Conservation (phyloP, 331 rosid species). For the Acacia pycnantha region DNA sequence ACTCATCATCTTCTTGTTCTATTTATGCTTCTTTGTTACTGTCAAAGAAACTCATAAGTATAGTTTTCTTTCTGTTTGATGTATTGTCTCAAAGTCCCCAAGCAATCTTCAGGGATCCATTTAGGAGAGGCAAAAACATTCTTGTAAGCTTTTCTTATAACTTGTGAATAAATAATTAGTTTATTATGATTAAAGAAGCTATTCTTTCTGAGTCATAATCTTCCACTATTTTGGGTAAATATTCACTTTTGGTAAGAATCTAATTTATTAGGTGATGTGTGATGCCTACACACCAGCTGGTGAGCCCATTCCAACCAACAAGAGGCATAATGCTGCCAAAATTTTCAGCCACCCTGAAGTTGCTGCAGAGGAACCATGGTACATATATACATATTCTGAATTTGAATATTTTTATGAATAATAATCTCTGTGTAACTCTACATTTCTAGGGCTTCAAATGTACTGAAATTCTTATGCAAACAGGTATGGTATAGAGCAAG, state of each 20-base stretch:
- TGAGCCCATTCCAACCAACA: conserved; percentile 63
- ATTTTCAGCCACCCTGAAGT: conserved; percentile 57
- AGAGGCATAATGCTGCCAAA: conserved; percentile 58
- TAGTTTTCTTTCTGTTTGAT: neutral
- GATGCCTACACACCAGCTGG: conserved; percentile 70
- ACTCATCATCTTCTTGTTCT: neutral
- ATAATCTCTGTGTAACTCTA: neutral
- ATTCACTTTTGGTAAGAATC: neutral
- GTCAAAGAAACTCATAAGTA: neutral
- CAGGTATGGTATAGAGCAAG: conserved; percentile 71
- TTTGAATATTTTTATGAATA: neutral
- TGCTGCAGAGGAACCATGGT: conserved; percentile 64
- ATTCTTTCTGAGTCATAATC: neutral
- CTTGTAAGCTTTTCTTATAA: conserved; percentile 42
- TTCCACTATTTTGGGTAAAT: neutral
- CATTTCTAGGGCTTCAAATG: neutral
- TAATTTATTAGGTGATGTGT: conserved; percentile 49
- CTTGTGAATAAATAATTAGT: neutral
- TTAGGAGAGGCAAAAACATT: conserved; percentile 62
- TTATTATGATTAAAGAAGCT: neutral
- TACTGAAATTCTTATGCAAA: neutral
- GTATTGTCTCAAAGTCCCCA: conserved; percentile 38
- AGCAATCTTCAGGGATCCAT: conserved; percentile 72
- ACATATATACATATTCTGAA: neutral
- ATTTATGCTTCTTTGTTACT: neutral